A percentile compares a stretch with the other conserved stretches of the same genome.
Conservation (phyloP, 129 eudicot genomes). For the Ambrosia trifida region DNA sequence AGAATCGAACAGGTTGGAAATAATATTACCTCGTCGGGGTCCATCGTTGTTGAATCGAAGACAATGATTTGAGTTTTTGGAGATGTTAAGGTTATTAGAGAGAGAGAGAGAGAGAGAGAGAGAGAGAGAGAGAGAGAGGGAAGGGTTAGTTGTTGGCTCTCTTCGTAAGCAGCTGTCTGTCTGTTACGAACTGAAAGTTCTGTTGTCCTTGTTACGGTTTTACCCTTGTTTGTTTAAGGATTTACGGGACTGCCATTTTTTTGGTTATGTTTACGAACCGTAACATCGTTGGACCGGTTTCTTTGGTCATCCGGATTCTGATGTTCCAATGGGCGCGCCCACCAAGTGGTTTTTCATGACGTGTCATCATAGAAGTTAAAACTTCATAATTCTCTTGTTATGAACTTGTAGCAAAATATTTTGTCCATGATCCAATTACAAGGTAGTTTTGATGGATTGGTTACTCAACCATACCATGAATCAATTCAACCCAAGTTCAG, state of each 20-base stretch:
- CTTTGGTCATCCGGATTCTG: conserved; percentile 15
- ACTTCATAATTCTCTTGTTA: too few relatives aligned
- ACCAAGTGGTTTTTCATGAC: conserved; percentile 6
- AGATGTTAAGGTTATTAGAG: background rate
- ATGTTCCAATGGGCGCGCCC: conserved; percentile 34
- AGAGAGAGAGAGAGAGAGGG: conserved; percentile 24
- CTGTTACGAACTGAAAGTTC: conserved; percentile 64
- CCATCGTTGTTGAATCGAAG: conserved; percentile 43
- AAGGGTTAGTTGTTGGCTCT: conserved; percentile 36
- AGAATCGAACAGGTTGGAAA: conserved; percentile 6
- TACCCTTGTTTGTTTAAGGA: conserved; percentile 17
- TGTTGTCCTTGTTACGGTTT: conserved; percentile 42
- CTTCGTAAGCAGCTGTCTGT: conserved; percentile 54
- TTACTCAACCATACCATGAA: too few relatives aligned
- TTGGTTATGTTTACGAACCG: conserved; percentile 31
- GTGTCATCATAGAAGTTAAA: background rate
- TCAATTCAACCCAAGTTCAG: too few relatives aligned
- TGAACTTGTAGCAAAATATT: too few relatives aligned
- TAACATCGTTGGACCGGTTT: conserved; percentile 37
- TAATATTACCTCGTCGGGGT: conserved; percentile 60
- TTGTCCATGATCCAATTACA: too few relatives aligned
- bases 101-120: conserved; percentile 4
- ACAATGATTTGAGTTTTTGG: conserved; percentile 17
- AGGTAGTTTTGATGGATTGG: too few relatives aligned
- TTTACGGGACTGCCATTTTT: conserved; percentile 32